phyloP scores from a whole-genome alignment of 2,329 filamentous ascomycete genomes.

The Cercospora berteroae region DNA sequence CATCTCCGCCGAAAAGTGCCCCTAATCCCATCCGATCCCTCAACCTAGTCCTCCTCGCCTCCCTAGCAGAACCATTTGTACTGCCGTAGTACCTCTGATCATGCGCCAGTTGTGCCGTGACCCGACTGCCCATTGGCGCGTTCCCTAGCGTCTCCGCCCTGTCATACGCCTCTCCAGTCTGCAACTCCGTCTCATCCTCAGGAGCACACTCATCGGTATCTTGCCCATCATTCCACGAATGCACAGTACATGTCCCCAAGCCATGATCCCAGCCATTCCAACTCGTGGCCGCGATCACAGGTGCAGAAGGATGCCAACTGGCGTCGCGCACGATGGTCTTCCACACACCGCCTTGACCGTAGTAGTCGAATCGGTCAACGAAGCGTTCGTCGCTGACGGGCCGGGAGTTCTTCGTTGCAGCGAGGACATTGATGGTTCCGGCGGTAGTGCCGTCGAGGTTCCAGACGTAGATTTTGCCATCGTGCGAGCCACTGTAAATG shows the following conservation, averaged over 20 bases:
- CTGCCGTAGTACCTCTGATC: constrained; percentile 45
- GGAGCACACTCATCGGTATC: constrained; percentile 59
- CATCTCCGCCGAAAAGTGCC: constrained; percentile 29
- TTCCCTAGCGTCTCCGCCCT: constrained; percentile 34
- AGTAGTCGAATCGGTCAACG: constrained; percentile 57
- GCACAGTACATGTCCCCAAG: constrained; percentile 72
- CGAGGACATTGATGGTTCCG: constrained; percentile 70
- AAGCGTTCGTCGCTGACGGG: constrained; percentile 54
- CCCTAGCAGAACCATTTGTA: background rate
- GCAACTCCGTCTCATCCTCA: constrained; percentile 20
- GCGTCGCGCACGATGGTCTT: constrained; percentile 81
- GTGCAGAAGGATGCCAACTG: constrained; percentile 84
- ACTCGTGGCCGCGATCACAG: constrained; percentile 79
- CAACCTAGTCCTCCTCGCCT: constrained; percentile 21
- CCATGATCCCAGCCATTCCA: constrained; percentile 77
- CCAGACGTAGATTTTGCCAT: constrained; percentile 87
- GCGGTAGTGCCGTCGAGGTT: constrained; percentile 88
- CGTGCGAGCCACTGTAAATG: constrained; percentile 86
- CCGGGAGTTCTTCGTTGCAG: constrained; percentile 64
- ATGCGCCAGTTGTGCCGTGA: constrained; percentile 59
- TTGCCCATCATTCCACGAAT: constrained; percentile 69
- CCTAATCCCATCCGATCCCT: constrained; percentile 32
- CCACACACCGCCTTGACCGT: constrained; percentile 61
- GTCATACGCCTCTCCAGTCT: constrained; percentile 29
- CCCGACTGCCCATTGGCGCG: constrained; percentile 55